Evolutionary conservation across 371 early-diverging fungal genomes (phyloP), one percentile per base, ranked within the genome.

Genomic region (Mortierella sp.): DNA sequence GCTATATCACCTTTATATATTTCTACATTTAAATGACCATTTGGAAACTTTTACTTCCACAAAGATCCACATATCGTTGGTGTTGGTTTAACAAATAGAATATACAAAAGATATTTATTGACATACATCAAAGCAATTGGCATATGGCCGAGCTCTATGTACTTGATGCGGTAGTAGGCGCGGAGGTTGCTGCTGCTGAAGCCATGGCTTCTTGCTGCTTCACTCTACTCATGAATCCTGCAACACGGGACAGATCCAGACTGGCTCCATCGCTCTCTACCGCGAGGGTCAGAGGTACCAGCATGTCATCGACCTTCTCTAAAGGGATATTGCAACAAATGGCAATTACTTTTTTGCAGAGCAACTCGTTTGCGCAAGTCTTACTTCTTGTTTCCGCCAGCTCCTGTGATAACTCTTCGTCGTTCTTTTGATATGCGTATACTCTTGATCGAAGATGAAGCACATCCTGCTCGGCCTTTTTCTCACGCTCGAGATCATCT

Each of bases 241-340:
- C 87, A 4, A 91, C 88, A 45, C 90, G 86, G 16, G 87, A 83
- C 32, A 90, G 75, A 70, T 92, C 90, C 57, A 90, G 70, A 62
- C 88, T 90, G 11, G 89, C 88, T 18, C 90, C 89, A 70, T 96
- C 95, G 43, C 91, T 91, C 72, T 94, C 94, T 30, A 94, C 92
- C 0, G 94, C 94, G 26, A 86, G 77, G 8, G 93, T 84, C 65
- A 96, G 71, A 0, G 92, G 90, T 14, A 88, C 89, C 22, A 96
- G 84, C 64, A 94, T 70, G 40, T 86, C 88, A 58, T 93, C 94
- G 11, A 96, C 92, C 54, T 90, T 85, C 11, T 93, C 93, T 49
- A 92, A 66, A 9, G 90, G 87, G 1, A 94, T 83, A 49, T 86
- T 87, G 77, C 94, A 94, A 64, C 94, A 93, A 26, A 91, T 90